Evolutionary conservation across 2,329 filamentous ascomycete genomes (phyloP).

Genomic region (Dothiorella sarmentorum): DNA sequence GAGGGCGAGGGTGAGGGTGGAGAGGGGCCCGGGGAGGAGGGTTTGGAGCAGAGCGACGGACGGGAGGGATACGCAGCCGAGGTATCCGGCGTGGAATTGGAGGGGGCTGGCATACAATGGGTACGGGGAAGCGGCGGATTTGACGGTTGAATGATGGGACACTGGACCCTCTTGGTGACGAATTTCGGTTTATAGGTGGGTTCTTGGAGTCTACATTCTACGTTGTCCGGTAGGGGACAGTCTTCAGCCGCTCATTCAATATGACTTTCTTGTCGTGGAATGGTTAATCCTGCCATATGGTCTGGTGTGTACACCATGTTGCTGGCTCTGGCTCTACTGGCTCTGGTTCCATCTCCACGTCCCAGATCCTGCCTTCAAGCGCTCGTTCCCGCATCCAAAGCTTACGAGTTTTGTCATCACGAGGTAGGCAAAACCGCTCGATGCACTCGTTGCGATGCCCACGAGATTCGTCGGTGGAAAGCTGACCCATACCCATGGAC

Average conservation of each 20-base stretch:
- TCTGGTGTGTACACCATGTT: no score
- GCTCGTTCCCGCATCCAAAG: neutral
- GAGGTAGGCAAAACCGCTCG: neutral
- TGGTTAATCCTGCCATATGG: no score
- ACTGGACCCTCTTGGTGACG: no score
- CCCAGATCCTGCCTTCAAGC: neutral
- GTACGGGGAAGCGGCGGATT: constrained; percentile 52
- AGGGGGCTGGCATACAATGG: constrained; percentile 60
- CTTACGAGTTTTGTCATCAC: neutral
- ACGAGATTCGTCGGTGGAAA: neutral
- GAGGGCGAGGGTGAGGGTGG: constrained; percentile 44
- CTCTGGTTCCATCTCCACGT: neutral
- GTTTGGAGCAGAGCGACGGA: constrained; percentile 56
- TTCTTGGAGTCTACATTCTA: no score
- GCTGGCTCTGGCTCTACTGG: no score
- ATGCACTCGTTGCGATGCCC: neutral
- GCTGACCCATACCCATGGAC: neutral
- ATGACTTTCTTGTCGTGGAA: no score
- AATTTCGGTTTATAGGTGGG: no score
- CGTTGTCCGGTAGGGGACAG: no score
- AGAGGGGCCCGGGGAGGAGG: constrained; percentile 39
- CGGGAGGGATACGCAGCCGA: constrained; percentile 50
- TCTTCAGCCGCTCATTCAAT: no score
- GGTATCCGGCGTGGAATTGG: constrained; percentile 54
- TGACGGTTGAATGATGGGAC: constrained; percentile 40